Evolutionary conservation across 768 basidiomycete genomes (phyloP), one percentile per base, ranked within the genome.

Genomic region (Coprinellus micaceus): DNA sequence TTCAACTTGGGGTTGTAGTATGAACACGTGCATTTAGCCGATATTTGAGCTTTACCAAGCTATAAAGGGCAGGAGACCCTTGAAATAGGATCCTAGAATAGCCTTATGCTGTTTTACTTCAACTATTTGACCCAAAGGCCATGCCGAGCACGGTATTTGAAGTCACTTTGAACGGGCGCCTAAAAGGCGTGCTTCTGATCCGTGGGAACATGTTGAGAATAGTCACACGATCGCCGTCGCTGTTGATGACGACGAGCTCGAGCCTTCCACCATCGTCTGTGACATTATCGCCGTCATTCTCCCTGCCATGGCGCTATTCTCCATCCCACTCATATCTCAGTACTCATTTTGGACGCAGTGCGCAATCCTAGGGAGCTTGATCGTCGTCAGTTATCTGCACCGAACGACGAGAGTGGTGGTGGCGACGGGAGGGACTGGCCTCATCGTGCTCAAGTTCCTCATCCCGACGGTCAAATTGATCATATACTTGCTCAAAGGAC

Each of bases 331-430:
- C n/a, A 66, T 75, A 52, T 56, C 66, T 33, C 58, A 60, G 36
- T 68, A 65, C 57, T 71, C 74, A n/a, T 52, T 64, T 13, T 64
- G 61, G 21, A 60, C 68, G 6, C 74, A 74, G 51, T 49, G 66
- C 2, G 33, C 53, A 15, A 62, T 74, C 6, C 57, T 76, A 15
- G 52, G 60, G 2, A 9, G 62, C 7, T 60, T 75, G 33, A 57
- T 73, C 3, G 13, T 66, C 21, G 40, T 64, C 51, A 71, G 69
- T 60, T 71, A 70, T 52, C 45, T 69, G 13, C 63, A 69, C 57
- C 65, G 61, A 49, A 46, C 60, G 21, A 61, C 64, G 17, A 64
- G 73, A 10, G 48, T 63, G 19, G 43, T 61, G 17, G 58, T 71
- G 36, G 59, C 56, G 1, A 58, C 54, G 9, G 53, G 69, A 29